A percentile compares a stretch with the other conserved stretches of the same genome.
Evolutionary conservation across 371 early-diverging fungal species (phyloP).

Genomic region (Haplosporangium sp.): DNA sequence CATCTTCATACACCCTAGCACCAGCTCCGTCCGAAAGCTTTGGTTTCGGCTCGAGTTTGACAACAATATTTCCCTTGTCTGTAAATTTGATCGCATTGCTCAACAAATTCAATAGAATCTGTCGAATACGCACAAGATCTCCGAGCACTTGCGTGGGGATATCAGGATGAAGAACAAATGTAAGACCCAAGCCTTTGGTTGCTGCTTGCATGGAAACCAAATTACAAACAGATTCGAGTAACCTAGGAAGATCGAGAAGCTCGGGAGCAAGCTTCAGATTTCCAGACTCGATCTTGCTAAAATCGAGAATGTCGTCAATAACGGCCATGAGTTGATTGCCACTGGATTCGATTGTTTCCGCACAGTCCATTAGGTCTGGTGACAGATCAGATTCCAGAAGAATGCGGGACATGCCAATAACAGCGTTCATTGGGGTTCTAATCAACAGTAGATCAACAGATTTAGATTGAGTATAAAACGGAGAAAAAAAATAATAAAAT

Average conservation of each 20-base stretch:
- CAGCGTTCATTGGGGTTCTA: constrained; percentile 67
- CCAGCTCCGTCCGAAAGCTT: constrained; percentile 1
- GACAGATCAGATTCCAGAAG: constrained; percentile 73
- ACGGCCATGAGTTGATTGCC: constrained; percentile 70
- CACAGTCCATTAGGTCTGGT: constrained; percentile 73
- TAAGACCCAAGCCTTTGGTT: constrained; percentile 55
- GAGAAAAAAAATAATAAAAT: not conserved
- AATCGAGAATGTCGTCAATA: constrained; percentile 70
- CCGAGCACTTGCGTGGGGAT: constrained; percentile 66
- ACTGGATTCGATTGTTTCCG: constrained; percentile 73
- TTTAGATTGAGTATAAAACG: not conserved
- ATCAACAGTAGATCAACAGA: too few species aligned
- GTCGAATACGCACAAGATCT: constrained; percentile 64
- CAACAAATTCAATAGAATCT: constrained; percentile 63
- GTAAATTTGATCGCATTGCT: constrained; percentile 79
- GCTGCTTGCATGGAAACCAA: constrained; percentile 70
- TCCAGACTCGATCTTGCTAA: constrained; percentile 68
- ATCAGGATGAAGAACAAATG: constrained; percentile 69
- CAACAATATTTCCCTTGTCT: constrained; percentile 69
- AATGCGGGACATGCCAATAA: constrained; percentile 76
- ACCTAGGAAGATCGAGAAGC: constrained; percentile 44
- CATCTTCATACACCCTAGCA: constrained; percentile 23
- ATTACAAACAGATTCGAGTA: constrained; percentile 56
- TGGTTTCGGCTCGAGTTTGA: constrained; percentile 55
- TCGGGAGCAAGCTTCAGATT: constrained; percentile 58